Evolutionary conservation across 306 rosid genomes (phyloP), one percentile per base, ranked within the genome.

Genomic region (Myrica gale): DNA sequence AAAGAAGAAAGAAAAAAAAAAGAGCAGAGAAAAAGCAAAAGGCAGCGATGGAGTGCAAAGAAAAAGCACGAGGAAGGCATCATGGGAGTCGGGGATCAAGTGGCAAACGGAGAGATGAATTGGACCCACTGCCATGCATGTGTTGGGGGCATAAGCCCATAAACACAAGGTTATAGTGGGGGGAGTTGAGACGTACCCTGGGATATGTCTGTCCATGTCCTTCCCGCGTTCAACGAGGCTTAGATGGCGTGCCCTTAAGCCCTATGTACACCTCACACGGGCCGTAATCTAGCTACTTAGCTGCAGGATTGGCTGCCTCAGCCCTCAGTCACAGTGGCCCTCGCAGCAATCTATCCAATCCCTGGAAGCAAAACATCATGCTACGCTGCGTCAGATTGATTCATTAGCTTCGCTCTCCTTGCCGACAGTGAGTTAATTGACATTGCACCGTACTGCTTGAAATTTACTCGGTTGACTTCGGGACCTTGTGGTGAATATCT

Each of bases 181-280:
- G 74, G 70, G 41, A 8, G 5, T 70, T 6, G 51, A 10, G 53
- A 21, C n/a, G 81, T 17, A 55, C 68, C 13, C 65, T 69, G 7
- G 52, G 39, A 12, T 46, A 11, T 72, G 80, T 75, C 78, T 63
- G 32, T 75, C 78, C 1, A 1, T 78, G 84, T 78, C 80, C 39
- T 21, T 63, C 39, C 51, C 19, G 26, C 78, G 56, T 48, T 44
- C 55, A 68, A 84, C 82, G 63, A 78, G 84, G 61, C 77, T 60
- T 48, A 13, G 69, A 61, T 80, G 70, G 82, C 75, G 57, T 72
- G 76, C 83, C 48, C 21, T 19, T 16, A 63, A 37, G 46, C 12
- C n/a, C 21, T 62, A 62, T 32, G 37, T 32, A 32, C 3, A n/a
- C n/a, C n/a, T n/a, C n/a, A n/a, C n/a, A 32, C 3, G 37, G 37